phyloP scores from a whole-genome alignment of 2,329 filamentous ascomycete species.

The Amphichorda felina region DNA sequence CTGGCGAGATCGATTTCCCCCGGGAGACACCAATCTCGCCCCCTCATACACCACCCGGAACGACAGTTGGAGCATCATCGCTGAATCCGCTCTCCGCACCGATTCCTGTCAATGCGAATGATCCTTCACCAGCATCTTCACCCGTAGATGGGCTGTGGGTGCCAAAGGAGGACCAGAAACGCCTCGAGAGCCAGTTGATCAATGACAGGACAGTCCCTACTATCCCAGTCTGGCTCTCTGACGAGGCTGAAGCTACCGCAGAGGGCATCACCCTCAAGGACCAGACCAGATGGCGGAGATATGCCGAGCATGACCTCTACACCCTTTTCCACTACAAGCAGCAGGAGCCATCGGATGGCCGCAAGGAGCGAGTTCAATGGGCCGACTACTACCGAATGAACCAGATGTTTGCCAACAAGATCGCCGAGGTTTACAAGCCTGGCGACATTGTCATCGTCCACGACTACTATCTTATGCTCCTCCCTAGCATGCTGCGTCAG shows the following conservation, averaged over 20 bases:
- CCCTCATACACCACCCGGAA: constrained; percentile 30
- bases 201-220: constrained; percentile 67
- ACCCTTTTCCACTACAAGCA: constrained; percentile 94
- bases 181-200: constrained; percentile 62
- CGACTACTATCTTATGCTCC: constrained; percentile 84
- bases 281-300: constrained; percentile 77
- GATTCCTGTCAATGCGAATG: constrained; percentile 55
- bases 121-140: constrained; percentile 43
- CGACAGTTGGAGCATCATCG: constrained; percentile 34
- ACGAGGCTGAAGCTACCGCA: constrained; percentile 55
- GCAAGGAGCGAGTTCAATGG: constrained; percentile 74
- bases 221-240: constrained; percentile 79
- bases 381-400: constrained; percentile 90
- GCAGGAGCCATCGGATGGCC: constrained; percentile 78
- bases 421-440: constrained; percentile 79
- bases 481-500: constrained; percentile 81
- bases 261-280: constrained; percentile 68
- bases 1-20: constrained; percentile 63
- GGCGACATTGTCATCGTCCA: constrained; percentile 89
- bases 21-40: constrained; percentile 28
- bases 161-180: constrained; percentile 54
- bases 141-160: constrained; percentile 60
- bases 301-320: constrained; percentile 85
- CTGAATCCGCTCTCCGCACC: constrained; percentile 70
- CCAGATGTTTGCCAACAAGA: constrained; percentile 80